Base-by-base conservation (phyloP, 306 rosid species). In the Sechiopsis laciniata region DNA sequence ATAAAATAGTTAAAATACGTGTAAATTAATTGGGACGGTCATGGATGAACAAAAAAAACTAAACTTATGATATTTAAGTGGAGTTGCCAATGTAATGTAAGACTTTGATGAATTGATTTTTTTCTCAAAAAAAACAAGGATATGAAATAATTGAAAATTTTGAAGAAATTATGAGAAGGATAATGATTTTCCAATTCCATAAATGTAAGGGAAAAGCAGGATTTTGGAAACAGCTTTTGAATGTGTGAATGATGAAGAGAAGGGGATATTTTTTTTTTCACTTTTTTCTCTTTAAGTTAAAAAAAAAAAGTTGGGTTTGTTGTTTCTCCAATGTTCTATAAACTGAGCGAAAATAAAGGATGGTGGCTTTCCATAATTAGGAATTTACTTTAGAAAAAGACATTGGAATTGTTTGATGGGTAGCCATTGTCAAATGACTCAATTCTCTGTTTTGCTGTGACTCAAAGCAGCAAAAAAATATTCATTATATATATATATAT, bases 341-440 rank as follows among this genome's bases (percentile, higher is more conserved):
- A 15, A 37, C 21, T 40, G 53, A 62, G 48, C 15, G 35, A 45
- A 58, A 67, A 67, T 45, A 42, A 67, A 67, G 55, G 55, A 45
- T 67, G 32, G 32, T 74, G 76, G 87, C 84, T 81, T 84, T 88
- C 89, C 79, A 78, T 82, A 81, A 74, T 82, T 82, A 82, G 84
- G 64, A 78, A 84, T 68, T 74, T 79, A 76, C 82, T 79, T 80
- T 85, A 63, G 70, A 58, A 78, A 65, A 83, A 81, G 58, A 79
- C 29, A 64, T 64, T 70, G 74, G 74, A 67, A 84, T 74, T 40
- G 46, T 9, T 40, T 8, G 46, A 40, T 40, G 46, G 46, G 46
- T 40, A 40, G 46, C 46, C 46, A 40, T 8, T 87, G 82, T 85
- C 79, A 80, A 78, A 76, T 82, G 72, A 51, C 79, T 72, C 61